Percentiles rank a stretch among this genome's conserved stretches.
phyloP scores from a whole-genome alignment of 139 green algal species.

The Closterium sp. region DNA sequence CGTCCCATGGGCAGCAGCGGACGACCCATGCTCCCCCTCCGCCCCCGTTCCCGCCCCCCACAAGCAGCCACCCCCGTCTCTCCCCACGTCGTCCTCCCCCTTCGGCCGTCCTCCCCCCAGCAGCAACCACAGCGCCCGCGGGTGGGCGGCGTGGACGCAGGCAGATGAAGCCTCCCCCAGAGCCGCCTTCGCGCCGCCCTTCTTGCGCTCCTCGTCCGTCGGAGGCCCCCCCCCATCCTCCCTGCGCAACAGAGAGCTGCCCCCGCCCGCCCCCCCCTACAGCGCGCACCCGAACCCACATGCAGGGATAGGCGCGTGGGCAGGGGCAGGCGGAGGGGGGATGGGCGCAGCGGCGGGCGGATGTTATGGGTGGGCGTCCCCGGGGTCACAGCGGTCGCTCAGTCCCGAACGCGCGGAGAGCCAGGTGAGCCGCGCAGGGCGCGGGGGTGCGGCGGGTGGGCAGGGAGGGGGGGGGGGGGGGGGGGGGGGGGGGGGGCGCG shows the following conservation, averaged over 20 bases:
- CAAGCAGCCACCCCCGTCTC: background rate
- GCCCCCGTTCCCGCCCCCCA: background rate
- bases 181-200: background rate
- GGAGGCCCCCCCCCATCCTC: background rate
- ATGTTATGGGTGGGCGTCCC: background rate
- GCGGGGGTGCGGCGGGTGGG: background rate
- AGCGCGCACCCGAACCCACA: background rate
- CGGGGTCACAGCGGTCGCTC: background rate
- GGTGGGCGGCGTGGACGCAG: background rate
- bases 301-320: background rate
- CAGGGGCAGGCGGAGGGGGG: background rate
- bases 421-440: background rate
- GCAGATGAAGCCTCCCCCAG: background rate
- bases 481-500: no score
- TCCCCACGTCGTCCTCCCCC: background rate
- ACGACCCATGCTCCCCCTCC: background rate
- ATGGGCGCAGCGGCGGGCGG: background rate
- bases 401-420: background rate
- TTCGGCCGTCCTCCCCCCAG: background rate
- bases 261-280: background rate
- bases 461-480: background rate
- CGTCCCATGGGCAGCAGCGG: background rate
- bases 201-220: background rate
- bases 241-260: background rate
- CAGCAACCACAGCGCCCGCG: background rate